Evolutionary conservation across 2,329 filamentous ascomycete genomes (phyloP), one percentile per base, ranked within the genome.

Genomic region (Gremmenia infestans): DNA sequence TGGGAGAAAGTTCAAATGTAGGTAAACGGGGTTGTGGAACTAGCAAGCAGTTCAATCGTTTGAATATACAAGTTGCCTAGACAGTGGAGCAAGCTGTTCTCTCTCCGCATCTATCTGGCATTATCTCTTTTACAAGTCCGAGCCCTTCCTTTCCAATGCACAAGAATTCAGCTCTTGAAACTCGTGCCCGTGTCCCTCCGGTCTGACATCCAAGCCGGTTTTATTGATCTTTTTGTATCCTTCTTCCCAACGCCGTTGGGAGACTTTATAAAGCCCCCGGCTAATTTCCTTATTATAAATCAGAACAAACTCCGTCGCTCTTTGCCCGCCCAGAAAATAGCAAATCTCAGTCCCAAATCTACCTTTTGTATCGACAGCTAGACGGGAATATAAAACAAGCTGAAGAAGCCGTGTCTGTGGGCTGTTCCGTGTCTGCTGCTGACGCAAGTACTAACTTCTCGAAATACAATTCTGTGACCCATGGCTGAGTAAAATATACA

Each of bases 141-240:
- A 17, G n/a, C 19, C 22, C 22, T 42, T 42, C 17, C n/a, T 35
- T 54, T 43, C 43, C 35, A 47, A 60, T 48, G 60, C 60, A 64
- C 62, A 64, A 63, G 61, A 60, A 54, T 63, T 67, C 65, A 66
- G 65, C 66, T 58, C 66, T 67, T 68, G 65, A 67, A 60, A 63
- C 56, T 62, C 61, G 57, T 60, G 60, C 3, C 28, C 28, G 28
- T 63, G 39, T 57, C 40, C 52, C 53, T 54, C 52, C 54, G 50
- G 53, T 56, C 55, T 23, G 42, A 45, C 42, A 45, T 45, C 42
- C 42, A 45, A 45, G 37, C 37, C 37, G n/a, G 12, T 5, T 19
- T 45, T 12, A 4, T 22, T 12, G 11, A 45, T 45, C n/a, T 9
- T 19, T 47, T 17, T 23, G 22, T 48, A 32, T 52, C 39, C 39